Evolutionary conservation across 179 eudicot species (phyloP), one percentile per base, ranked within the genome.

Genomic region (Beta macrorhiza): DNA sequence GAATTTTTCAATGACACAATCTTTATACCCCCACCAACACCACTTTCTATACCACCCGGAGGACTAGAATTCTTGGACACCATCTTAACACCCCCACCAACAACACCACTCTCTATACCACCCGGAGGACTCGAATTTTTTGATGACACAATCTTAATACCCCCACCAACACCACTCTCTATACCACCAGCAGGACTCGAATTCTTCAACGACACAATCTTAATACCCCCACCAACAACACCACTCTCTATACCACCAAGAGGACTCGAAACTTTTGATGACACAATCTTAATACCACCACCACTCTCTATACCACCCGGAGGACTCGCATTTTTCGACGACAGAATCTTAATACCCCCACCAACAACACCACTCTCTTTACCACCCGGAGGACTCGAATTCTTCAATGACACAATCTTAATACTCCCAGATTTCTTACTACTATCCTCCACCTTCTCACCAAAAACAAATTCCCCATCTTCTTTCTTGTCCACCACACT

Each of bases 401-500:
- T 87, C 82, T 75, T 90, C 0, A 94, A 84, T 47, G 92, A 84
- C 20, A 88, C 90, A 19, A 85, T 88, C 86, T 87, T 87, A 76
- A 87, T 87, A 78, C 89, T 87, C 73, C 86, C 87, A 29, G 85
- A 69, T 83, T 86, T 91, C 81, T 77, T 90, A 56, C 87, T 77
- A 80, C 85, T 93, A 67, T 62, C 95, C 83, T 87, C 97, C 80
- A 80, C 81, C 82, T 86, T 90, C 78, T 82, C 90, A 77, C 44
- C 64, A 13, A 6, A 86, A 84, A 84, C 86, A 88, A 58, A 79
- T 63, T 56, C 88, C 62, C 42, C 63, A 62, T 32, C 47, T 47
- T 44, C 83, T 81, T 82, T 89, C 67, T 85, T 88, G 53, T 88
- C 89, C 65, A 81, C 78, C 44, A 78, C 76, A 58, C 81, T 79